These are phyloP conservation scores for Xylariales sp. DNA, from an alignment of 2,329 filamentous ascomycete species.

Conservation along the genomic window DNA sequence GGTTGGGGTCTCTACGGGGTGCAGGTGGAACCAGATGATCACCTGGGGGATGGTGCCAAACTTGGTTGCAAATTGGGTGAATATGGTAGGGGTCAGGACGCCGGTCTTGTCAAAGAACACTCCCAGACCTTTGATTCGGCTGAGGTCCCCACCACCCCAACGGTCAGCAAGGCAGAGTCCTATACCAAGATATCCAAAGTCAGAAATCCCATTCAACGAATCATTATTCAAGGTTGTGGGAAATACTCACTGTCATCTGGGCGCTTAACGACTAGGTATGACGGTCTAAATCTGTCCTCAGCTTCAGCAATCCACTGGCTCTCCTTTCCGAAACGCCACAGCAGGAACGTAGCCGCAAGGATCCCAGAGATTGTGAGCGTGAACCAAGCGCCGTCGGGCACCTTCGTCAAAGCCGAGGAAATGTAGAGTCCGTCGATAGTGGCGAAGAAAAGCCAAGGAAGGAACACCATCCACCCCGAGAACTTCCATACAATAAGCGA, in stretches of 20 bases:
- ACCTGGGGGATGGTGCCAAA: conserved; percentile 64
- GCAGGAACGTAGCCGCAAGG: conserved; percentile 61
- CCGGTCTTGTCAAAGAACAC: conserved; percentile 79
- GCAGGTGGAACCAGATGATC: conserved; percentile 71
- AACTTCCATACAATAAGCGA: conserved; percentile 70
- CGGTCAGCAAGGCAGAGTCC: too few species aligned
- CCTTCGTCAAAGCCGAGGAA: conserved; percentile 65
- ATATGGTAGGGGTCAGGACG: conserved; percentile 59
- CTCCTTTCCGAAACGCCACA: conserved; percentile 79
- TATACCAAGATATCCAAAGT: too few species aligned
- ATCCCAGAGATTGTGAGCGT: conserved; percentile 36
- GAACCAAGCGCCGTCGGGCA: conserved; percentile 75
- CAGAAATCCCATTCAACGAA: too few species aligned
- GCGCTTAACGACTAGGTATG: conserved; percentile 25
- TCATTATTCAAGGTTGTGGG: too few species aligned
- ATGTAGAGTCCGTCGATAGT: conserved; percentile 66
- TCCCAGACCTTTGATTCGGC: conserved; percentile 53
- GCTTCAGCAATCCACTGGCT: conserved; percentile 70
- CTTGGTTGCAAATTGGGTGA: conserved; percentile 69
- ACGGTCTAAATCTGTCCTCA: conserved; percentile 51
- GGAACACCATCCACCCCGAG: conserved; percentile 53
- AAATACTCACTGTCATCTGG: conserved; percentile 24
- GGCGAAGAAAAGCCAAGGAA: conserved; percentile 61
- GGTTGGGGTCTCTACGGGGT: conserved; percentile 55
- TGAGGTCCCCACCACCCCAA: conserved; percentile 38